These are phyloP conservation scores for Starmerella bombicola DNA, from an alignment of 805 yeast genomes.

Conservation along the genomic window DNA sequence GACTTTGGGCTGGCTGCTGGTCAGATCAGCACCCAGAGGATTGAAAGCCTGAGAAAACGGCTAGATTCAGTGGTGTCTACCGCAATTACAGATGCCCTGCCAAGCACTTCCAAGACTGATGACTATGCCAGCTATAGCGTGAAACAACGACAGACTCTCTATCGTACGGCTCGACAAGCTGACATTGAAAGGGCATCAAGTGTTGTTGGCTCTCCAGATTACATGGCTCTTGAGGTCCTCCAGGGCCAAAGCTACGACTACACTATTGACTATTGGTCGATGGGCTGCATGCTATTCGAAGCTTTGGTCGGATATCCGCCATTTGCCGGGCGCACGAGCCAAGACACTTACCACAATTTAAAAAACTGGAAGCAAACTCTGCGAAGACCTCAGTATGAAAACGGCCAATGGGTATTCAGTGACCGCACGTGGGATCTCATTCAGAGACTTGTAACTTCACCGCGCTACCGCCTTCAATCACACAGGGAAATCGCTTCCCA, in stretches of 20 bases:
- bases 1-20: slow-evolving; percentile 98
- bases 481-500: slow-evolving; percentile 70
- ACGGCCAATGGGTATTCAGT: slow-evolving; percentile 82
- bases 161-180: slow-evolving; percentile 54
- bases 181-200: slow-evolving; percentile 86
- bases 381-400: slow-evolving; percentile 80
- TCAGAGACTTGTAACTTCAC: slow-evolving; percentile 65
- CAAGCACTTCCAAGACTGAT: slow-evolving; percentile 24
- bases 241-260: slow-evolving; percentile 89
- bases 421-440: slow-evolving; percentile 93
- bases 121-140: slow-evolving; percentile 48
- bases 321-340: slow-evolving; percentile 82
- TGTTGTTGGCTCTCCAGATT: slow-evolving; percentile 96
- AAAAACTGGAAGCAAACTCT: slow-evolving; percentile 85
- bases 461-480: slow-evolving; percentile 57
- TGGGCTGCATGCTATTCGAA: slow-evolving; percentile 95
- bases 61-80: slow-evolving; percentile 30
- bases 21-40: slow-evolving; percentile 79
- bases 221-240: slow-evolving; percentile 95
- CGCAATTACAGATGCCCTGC: not conserved
- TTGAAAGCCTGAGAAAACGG: slow-evolving; percentile 71
- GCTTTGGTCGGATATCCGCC: slow-evolving; percentile 96
- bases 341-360: slow-evolving; percentile 87
- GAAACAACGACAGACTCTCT: slow-evolving; percentile 75
- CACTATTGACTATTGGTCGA: slow-evolving; percentile 97